A percentile compares a stretch with the other conserved stretches of the same genome.
These are phyloP conservation scores for Exophiala sideris DNA, from an alignment of 2,329 filamentous ascomycete genomes.

Conservation along the genomic window DNA sequence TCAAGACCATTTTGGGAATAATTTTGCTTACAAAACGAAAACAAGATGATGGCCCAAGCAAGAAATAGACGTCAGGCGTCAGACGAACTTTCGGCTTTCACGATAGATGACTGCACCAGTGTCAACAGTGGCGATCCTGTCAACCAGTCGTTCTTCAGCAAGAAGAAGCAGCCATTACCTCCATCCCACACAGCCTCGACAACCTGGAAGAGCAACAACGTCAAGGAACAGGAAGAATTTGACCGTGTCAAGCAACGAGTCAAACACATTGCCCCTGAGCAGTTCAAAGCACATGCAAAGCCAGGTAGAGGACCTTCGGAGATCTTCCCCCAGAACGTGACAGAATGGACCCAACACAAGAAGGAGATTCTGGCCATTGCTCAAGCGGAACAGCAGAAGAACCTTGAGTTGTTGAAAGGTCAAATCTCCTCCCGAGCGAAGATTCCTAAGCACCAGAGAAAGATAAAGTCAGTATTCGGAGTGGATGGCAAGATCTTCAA, in stretches of 20 bases:
- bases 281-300: slow-evolving; percentile 15
- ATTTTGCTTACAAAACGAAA: too few species aligned
- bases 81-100: background rate
- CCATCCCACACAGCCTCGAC: slow-evolving; percentile 19
- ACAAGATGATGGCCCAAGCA: background rate
- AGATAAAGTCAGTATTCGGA: slow-evolving; percentile 18
- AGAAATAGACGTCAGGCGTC: slow-evolving; percentile 1
- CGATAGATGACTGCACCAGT: slow-evolving; percentile 7
- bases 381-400: slow-evolving; percentile 10
- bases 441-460: slow-evolving; percentile 17
- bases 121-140: slow-evolving; percentile 6
- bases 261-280: slow-evolving; percentile 19
- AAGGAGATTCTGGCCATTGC: slow-evolving; percentile 14
- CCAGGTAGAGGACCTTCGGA: slow-evolving; percentile 4
- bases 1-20: too few species aligned
- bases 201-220: slow-evolving; percentile 20
- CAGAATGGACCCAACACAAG: slow-evolving; percentile 18
- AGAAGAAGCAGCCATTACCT: background rate
- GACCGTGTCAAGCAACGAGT: slow-evolving; percentile 19
- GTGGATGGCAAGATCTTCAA: slow-evolving; percentile 19
- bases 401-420: slow-evolving; percentile 12
- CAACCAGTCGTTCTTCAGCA: slow-evolving; percentile 9
- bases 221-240: slow-evolving; percentile 23
- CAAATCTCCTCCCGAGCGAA: slow-evolving; percentile 14
- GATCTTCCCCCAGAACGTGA: slow-evolving; percentile 19